These are phyloP conservation scores for Allomyces javanicus DNA, from an alignment of 192 early-diverging fungal genomes.

Conservation along the genomic window DNA sequence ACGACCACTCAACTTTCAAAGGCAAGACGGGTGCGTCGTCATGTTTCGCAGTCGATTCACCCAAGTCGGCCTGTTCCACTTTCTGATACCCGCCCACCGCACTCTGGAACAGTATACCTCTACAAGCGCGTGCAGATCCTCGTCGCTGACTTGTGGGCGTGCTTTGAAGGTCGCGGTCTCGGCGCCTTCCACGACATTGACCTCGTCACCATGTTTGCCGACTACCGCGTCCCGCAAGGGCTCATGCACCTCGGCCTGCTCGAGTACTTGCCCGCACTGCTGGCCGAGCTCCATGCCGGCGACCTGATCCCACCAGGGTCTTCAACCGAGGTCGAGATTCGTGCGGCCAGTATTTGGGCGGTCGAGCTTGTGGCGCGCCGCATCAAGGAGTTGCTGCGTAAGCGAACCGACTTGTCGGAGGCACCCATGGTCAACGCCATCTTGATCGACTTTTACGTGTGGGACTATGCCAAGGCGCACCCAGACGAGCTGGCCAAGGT, in stretches of 20 bases:
- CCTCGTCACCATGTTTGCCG: constrained; percentile 74
- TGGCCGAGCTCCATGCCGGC: constrained; percentile 15
- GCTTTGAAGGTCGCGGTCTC: constrained; percentile 43
- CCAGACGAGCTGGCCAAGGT: constrained; percentile 29
- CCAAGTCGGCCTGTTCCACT: no score
- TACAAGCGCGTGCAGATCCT: constrained; percentile 73
- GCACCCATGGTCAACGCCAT: constrained; percentile 42
- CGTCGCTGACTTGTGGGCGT: constrained; percentile 70
- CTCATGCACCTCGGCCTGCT: constrained; percentile 47
- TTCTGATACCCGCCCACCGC: background rate
- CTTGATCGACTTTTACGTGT: constrained; percentile 70
- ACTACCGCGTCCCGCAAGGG: constrained; percentile 62
- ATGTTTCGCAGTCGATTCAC: no score
- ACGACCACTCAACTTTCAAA: constrained; percentile 36
- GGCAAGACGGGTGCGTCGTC: constrained; percentile 24
- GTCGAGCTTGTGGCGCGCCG: constrained; percentile 39
- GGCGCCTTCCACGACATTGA: constrained; percentile 57
- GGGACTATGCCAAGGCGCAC: constrained; percentile 61
- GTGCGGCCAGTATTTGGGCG: constrained; percentile 57
- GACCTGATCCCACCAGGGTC: constrained; percentile 31
- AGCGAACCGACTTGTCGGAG: constrained; percentile 3
- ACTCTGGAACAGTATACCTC: constrained; percentile 22
- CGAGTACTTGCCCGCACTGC: constrained; percentile 39
- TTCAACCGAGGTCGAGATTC: constrained; percentile 54
- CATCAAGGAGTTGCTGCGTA: constrained; percentile 10